These are phyloP conservation scores for Rhodotorula sp. DNA, from an alignment of 1,284 basidiomycete species.

Conservation along the genomic window DNA sequence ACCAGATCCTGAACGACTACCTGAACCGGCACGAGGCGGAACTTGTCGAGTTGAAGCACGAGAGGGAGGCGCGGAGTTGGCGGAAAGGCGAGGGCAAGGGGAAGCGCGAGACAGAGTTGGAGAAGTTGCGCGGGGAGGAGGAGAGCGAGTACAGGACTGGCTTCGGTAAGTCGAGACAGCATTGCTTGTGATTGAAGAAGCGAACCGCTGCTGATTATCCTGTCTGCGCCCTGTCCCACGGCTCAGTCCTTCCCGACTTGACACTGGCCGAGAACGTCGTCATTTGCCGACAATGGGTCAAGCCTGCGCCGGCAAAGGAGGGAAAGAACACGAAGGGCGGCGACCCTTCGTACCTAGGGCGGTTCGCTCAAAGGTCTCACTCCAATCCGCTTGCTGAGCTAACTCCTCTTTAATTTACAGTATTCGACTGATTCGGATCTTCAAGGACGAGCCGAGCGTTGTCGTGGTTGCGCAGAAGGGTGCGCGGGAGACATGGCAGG, in stretches of 20 bases:
- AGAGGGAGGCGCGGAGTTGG: slow-evolving; percentile 31
- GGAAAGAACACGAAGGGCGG: slow-evolving; percentile 35
- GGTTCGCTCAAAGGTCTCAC: slow-evolving; percentile 4
- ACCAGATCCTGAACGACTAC: slow-evolving; percentile 33
- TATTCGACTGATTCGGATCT: slow-evolving; percentile 36
- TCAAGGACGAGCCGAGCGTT: slow-evolving; percentile 17
- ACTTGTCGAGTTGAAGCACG: slow-evolving; percentile 21
- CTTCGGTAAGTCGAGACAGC: slow-evolving; percentile 26
- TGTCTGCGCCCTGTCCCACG: no score
- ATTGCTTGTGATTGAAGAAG: no score
- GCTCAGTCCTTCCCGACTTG: slow-evolving; percentile 39
- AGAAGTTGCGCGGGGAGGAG: slow-evolving; percentile 25
- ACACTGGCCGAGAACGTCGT: slow-evolving; percentile 36
- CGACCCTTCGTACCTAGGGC: slow-evolving; percentile 39
- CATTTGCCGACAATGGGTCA: slow-evolving; percentile 36
- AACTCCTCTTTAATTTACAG: not conserved
- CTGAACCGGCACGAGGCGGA: slow-evolving; percentile 37
- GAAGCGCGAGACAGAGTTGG: slow-evolving; percentile 39
- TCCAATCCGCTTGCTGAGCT: not conserved
- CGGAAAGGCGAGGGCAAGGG: slow-evolving; percentile 38
- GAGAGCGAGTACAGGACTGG: slow-evolving; percentile 34
- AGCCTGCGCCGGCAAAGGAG: slow-evolving; percentile 23
- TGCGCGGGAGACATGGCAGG: slow-evolving; percentile 27
- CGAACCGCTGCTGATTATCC: no score
- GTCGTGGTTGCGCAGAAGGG: slow-evolving; percentile 30